A percentile compares a stretch with the other conserved stretches of the same genome.
phyloP scores from a whole-genome alignment of 805 yeast genomes.

The Maudiozyma bulderi region DNA sequence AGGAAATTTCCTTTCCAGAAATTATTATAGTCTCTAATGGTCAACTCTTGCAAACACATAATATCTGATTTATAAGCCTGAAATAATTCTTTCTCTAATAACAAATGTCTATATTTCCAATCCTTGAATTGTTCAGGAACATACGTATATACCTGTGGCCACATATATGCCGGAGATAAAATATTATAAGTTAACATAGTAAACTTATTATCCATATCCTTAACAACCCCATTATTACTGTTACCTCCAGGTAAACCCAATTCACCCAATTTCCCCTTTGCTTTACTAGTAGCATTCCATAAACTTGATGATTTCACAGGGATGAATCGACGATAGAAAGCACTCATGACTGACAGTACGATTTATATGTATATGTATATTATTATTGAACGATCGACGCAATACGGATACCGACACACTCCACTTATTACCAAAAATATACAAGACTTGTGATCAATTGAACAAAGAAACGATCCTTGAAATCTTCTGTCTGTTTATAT shows the following conservation, averaged over 20 bases:
- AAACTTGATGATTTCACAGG: constrained; percentile 2
- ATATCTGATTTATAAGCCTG: constrained; percentile 37
- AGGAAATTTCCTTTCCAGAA: constrained; percentile 32
- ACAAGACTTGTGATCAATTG: no score
- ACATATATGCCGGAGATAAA: constrained; percentile 46
- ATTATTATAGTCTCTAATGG: constrained; percentile 31
- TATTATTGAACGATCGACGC: no score
- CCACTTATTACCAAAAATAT: no score
- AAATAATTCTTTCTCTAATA: constrained; percentile 33
- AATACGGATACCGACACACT: no score
- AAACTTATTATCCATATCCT: constrained; percentile 9
- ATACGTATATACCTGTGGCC: constrained; percentile 47
- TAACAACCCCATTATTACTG: background rate
- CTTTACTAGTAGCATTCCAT: background rate
- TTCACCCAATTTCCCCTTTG: background rate
- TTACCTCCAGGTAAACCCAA: background rate
- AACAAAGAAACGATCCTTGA: no score
- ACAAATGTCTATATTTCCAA: constrained; percentile 41
- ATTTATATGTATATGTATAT: no score
- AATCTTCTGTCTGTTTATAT: no score
- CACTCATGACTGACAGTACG: background rate
- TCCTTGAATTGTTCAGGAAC: constrained; percentile 37
- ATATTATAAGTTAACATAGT: constrained; percentile 37
- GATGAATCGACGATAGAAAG: constrained; percentile 3
- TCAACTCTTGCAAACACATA: constrained; percentile 53